phyloP scores from a whole-genome alignment of 139 green algal species.

The Coelastrella sp. region DNA sequence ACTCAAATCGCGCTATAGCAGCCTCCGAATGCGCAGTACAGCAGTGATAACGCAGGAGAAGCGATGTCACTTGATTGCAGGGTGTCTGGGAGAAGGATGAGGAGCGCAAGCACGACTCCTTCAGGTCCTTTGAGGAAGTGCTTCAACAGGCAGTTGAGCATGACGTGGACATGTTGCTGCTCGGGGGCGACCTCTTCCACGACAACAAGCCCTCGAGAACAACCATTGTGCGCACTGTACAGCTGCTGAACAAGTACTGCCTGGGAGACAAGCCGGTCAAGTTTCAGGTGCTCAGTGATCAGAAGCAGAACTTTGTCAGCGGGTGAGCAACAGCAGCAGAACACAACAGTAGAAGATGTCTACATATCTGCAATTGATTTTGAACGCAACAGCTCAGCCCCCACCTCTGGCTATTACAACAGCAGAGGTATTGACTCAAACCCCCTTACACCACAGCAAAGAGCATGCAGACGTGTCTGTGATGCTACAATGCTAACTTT shows the following conservation, averaged over 20 bases:
- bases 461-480: too few species aligned
- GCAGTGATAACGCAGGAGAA: too few species aligned
- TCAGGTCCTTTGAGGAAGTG: slow-evolving; percentile 94
- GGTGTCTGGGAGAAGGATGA: slow-evolving; percentile 97
- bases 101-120: slow-evolving; percentile 92
- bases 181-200: slow-evolving; percentile 98
- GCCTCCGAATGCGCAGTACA: neutral
- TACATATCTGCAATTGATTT: too few species aligned
- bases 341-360: too few species aligned
- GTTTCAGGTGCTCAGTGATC: slow-evolving; percentile 88
- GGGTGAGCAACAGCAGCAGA: slow-evolving; percentile 61
- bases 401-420: too few species aligned
- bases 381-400: too few species aligned
- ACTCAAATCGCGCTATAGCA: neutral
- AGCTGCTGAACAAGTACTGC: slow-evolving; percentile 89
- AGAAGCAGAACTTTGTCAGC: slow-evolving; percentile 84
- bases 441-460: too few species aligned
- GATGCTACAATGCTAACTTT: too few species aligned
- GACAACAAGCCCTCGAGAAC: slow-evolving; percentile 93
- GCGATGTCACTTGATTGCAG: slow-evolving; percentile 67
- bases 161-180: slow-evolving; percentile 90
- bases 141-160: slow-evolving; percentile 67
- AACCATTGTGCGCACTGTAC: slow-evolving; percentile 82
- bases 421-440: too few species aligned
- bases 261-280: slow-evolving; percentile 75